Conservation (phyloP, 2,329 filamentous ascomycete species). For the Tolypocladium guangdongense region DNA sequence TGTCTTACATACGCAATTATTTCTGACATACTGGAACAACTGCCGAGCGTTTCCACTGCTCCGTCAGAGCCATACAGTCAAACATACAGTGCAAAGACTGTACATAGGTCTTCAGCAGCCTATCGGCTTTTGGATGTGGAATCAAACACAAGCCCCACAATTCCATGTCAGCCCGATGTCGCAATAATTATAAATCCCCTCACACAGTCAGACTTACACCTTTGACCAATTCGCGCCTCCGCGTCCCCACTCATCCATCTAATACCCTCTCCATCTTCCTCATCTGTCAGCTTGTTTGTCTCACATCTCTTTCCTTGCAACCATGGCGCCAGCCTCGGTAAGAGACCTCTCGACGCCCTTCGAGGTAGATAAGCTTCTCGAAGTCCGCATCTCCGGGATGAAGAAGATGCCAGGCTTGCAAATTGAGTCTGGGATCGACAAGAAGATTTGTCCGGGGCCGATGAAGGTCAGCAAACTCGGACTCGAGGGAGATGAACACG, state of each 20-base stretch:
- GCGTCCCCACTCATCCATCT: too few species aligned
- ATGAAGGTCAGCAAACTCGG: conserved; percentile 37
- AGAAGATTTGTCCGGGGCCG: conserved; percentile 29
- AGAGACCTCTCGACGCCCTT: conserved; percentile 29
- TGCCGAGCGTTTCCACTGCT: neutral
- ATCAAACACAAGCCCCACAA: neutral
- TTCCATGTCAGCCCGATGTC: too few species aligned
- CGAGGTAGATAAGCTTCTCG: conserved; percentile 37
- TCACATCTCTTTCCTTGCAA: neutral
- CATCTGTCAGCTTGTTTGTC: neutral
- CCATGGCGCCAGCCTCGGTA: neutral
- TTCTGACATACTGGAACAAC: neutral
- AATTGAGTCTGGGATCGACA: conserved; percentile 47
- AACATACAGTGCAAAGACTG: neutral
- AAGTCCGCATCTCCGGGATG: conserved; percentile 47
- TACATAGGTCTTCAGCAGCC: neutral
- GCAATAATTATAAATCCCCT: too few species aligned
- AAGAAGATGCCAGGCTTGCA: conserved; percentile 40
- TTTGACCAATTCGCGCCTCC: neutral
- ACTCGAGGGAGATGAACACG: conserved; percentile 49
- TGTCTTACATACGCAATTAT: neutral
- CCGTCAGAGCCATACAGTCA: neutral
- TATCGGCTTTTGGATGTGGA: neutral
- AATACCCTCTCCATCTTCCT: neutral
- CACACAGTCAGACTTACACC: neutral